Evolutionary conservation across 2,329 filamentous ascomycete species (phyloP).

Genomic region (Phialophora expanda): DNA sequence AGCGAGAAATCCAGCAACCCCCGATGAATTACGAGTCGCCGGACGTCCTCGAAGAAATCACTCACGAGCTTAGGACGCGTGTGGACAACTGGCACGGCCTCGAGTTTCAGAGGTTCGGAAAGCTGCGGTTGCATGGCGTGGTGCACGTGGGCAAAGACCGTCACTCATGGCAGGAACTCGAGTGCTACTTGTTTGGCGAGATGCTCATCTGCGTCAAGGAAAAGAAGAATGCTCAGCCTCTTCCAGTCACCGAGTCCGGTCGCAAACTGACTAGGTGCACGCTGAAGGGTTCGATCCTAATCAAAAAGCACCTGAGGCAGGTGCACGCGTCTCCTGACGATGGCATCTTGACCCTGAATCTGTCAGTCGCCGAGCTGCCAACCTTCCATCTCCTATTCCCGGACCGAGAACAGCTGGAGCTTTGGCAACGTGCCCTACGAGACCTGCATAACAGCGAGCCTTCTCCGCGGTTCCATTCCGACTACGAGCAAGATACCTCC

Average conservation of each 20-base stretch:
- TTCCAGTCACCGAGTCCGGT: constrained; percentile 67
- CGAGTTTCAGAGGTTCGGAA: constrained; percentile 85
- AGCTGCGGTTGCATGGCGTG: constrained; percentile 84
- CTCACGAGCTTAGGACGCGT: constrained; percentile 79
- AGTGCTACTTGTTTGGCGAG: constrained; percentile 95
- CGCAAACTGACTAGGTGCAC: constrained; percentile 78
- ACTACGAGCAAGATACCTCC: constrained; percentile 79
- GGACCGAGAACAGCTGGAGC: constrained; percentile 79
- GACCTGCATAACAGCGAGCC: constrained; percentile 77
- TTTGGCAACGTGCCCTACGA: constrained; percentile 85
- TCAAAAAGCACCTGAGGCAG: constrained; percentile 95
- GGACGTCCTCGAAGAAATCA: constrained; percentile 80
- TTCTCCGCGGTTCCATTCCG: constrained; percentile 64
- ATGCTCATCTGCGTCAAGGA: constrained; percentile 99
- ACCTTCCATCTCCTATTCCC: constrained; percentile 93
- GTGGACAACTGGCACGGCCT: constrained; percentile 99
- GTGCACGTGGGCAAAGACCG: constrained; percentile 95
- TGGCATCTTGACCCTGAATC: constrained; percentile 81
- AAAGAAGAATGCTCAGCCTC: constrained; percentile 73
- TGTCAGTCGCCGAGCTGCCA: constrained; percentile 89
- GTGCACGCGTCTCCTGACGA: constrained; percentile 77
- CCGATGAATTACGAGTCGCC: constrained; percentile 67
- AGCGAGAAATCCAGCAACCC: constrained; percentile 40
- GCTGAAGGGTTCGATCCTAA: constrained; percentile 94
- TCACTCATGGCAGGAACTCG: constrained; percentile 94